These are phyloP conservation scores for Vigna hirtella DNA, from an alignment of 306 rosid species.

Conservation along the genomic window DNA sequence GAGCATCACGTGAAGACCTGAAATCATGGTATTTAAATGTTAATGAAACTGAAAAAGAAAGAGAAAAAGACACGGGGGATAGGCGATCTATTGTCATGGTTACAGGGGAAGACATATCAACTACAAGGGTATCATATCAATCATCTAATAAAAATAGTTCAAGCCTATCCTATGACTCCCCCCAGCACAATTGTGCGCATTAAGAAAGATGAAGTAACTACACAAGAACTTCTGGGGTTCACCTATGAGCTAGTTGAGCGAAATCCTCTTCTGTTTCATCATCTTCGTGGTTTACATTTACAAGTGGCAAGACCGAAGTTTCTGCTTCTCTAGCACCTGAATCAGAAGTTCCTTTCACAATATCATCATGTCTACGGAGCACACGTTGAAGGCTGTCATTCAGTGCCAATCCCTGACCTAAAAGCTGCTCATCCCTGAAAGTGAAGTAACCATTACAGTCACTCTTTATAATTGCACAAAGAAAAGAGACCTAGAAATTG, in stretches of 20 bases:
- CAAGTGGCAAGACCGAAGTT: constrained; percentile 68
- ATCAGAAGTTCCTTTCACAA: constrained; percentile 62
- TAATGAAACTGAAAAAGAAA: constrained; percentile 16
- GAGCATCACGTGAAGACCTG: constrained; percentile 78
- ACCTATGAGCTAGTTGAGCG: constrained; percentile 89
- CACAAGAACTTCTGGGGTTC: constrained; percentile 38
- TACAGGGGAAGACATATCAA: background rate
- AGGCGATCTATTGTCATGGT: constrained; percentile 1
- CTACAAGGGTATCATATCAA: constrained; percentile 6
- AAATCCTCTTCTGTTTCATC: constrained; percentile 89
- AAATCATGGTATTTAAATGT: constrained; percentile 42
- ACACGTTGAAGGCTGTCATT: constrained; percentile 91
- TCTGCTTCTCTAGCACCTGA: constrained; percentile 58
- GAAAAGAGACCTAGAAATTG: background rate
- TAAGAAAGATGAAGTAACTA: constrained; percentile 23
- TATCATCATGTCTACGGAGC: constrained; percentile 70
- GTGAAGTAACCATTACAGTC: constrained; percentile 44
- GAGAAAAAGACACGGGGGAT: background rate
- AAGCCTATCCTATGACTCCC: background rate
- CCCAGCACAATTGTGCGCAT: background rate
- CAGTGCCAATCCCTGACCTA: constrained; percentile 77
- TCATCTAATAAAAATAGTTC: constrained; percentile 26
- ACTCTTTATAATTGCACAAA: constrained; percentile 34
- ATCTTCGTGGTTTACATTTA: constrained; percentile 82
- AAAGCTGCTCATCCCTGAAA: constrained; percentile 84